Conservation (phyloP, 2,329 filamentous ascomycete species). For the Claviceps sp. region DNA sequence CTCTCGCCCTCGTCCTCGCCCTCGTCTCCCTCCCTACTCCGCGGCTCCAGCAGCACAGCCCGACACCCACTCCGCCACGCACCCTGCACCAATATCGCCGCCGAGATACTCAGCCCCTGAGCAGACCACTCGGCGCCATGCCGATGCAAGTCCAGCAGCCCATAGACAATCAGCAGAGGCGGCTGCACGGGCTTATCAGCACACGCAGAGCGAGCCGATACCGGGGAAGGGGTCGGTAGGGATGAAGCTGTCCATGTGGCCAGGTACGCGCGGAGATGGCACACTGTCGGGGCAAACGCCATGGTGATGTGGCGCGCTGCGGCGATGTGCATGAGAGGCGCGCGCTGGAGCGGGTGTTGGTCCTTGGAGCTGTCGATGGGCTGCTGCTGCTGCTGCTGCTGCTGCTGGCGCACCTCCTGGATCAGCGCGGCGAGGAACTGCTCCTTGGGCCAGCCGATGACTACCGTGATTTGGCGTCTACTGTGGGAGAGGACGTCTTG, state of each 20-base stretch:
- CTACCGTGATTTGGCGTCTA: slow-evolving; percentile 44
- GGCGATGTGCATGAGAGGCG: slow-evolving; percentile 56
- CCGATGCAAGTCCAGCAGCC: slow-evolving; percentile 50
- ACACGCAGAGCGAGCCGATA: too few species aligned
- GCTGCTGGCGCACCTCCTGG: slow-evolving; percentile 26
- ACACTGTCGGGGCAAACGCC: slow-evolving; percentile 61
- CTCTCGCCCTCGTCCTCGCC: slow-evolving; percentile 15
- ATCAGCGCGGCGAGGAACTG: slow-evolving; percentile 50
- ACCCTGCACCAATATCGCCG: slow-evolving; percentile 49
- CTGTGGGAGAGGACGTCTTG: slow-evolving; percentile 41
- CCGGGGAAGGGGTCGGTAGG: slow-evolving; percentile 4
- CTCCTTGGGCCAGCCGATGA: slow-evolving; percentile 54
- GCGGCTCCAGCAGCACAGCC: slow-evolving; percentile 35
- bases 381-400: not conserved
- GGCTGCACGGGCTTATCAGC: slow-evolving; percentile 7
- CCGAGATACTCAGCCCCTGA: slow-evolving; percentile 52
- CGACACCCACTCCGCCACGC: slow-evolving; percentile 32
- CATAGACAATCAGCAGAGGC: slow-evolving; percentile 48
- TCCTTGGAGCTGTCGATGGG: not conserved
- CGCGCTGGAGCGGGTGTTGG: slow-evolving; percentile 33
- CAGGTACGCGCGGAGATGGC: slow-evolving; percentile 65
- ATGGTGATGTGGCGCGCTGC: slow-evolving; percentile 55
- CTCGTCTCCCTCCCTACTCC: slow-evolving; percentile 12
- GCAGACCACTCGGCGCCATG: slow-evolving; percentile 57
- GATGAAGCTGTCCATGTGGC: slow-evolving; percentile 33